Evolutionary conservation across 345 rosid genomes (phyloP).

Genomic region (Ailanthus altissimus): DNA sequence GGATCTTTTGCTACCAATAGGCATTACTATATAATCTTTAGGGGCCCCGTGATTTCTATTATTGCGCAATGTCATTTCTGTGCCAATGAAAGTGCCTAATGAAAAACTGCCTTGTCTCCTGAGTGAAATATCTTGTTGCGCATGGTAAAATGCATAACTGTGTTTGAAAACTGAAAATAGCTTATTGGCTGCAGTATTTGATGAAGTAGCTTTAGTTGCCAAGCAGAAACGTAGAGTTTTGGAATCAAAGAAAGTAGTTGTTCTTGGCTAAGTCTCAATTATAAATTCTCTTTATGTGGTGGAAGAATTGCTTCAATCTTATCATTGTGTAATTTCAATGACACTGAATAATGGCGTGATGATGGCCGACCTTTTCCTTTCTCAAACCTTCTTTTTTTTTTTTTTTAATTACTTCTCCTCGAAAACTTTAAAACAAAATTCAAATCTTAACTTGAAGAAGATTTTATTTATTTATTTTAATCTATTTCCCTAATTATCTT

Average conservation of each 20-base stretch:
- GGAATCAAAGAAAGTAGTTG: neutral
- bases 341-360: neutral
- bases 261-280: neutral
- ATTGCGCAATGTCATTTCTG: neutral
- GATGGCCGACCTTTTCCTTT: neutral
- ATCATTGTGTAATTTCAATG: neutral
- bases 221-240: neutral
- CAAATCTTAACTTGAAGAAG: no score
- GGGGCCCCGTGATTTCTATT: neutral
- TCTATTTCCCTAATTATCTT: no score
- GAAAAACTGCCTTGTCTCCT: neutral
- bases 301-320: neutral
- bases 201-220: neutral
- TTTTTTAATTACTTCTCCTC: no score
- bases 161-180: neutral
- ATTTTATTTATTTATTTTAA: no score
- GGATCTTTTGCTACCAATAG: neutral
- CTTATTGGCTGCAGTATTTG: neutral
- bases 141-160: neutral
- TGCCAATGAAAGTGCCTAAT: neutral
- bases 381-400: no score
- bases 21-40: neutral
- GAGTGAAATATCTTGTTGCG: neutral
- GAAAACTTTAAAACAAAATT: no score
- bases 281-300: neutral